Conservation (phyloP, 2,329 filamentous ascomycete species). For the Dendryphion nanum region DNA sequence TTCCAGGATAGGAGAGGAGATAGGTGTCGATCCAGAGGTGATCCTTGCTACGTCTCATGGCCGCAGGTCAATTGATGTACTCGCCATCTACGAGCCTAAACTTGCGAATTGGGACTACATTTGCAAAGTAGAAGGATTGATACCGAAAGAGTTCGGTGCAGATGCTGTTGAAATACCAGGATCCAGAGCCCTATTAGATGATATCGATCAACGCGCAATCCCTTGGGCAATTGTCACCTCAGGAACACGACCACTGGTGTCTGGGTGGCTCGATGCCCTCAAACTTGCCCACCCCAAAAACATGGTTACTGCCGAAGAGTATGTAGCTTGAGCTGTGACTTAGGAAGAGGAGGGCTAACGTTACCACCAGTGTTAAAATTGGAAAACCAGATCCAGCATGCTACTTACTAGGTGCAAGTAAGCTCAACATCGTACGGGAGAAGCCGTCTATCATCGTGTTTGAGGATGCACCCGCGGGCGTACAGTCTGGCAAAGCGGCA, state of each 20-base stretch:
- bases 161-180: constrained; percentile 87
- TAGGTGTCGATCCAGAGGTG: constrained; percentile 77
- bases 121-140: constrained; percentile 69
- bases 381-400: constrained; percentile 53
- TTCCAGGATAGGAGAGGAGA: constrained; percentile 71
- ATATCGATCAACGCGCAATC: constrained; percentile 60
- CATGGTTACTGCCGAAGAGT: constrained; percentile 50
- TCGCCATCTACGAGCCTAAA: constrained; percentile 75
- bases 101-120: constrained; percentile 94
- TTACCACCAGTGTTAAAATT: constrained; percentile 32
- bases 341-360: no score
- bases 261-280: constrained; percentile 52
- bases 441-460: constrained; percentile 65
- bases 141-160: constrained; percentile 73
- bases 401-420: constrained; percentile 45
- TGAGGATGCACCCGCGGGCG: constrained; percentile 86
- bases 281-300: constrained; percentile 46
- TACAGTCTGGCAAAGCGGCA: constrained; percentile 78
- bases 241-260: constrained; percentile 48
- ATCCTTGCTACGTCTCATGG: constrained; percentile 93
- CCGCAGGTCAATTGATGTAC: constrained; percentile 80
- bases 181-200: constrained; percentile 66
- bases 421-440: constrained; percentile 43
- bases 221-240: constrained; percentile 79
- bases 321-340: no score